A percentile compares a stretch with the other conserved stretches of the same genome.
Conservation (phyloP, 164 flowering plant species). For the Houttuynia cordata region DNA sequence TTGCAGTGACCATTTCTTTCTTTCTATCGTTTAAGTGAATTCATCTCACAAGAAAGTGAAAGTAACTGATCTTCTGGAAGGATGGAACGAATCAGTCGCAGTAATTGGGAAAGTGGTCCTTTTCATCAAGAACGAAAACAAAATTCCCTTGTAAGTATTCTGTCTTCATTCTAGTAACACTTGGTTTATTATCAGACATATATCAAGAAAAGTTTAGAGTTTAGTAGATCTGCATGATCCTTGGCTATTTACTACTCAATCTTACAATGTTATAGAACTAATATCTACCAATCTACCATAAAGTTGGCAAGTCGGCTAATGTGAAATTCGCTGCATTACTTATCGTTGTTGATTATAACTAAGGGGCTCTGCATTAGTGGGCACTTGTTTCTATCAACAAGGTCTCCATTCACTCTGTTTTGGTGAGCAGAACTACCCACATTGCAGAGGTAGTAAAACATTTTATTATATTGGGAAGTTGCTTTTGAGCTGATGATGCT, state of each 20-base stretch:
- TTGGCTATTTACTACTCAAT: neutral
- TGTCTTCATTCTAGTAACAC: neutral
- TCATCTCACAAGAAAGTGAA: conserved; percentile 38
- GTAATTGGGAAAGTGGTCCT: conserved; percentile 57
- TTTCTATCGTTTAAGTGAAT: conserved; percentile 29
- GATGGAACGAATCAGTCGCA: conserved; percentile 54
- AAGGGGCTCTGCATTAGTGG: neutral
- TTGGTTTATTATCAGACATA: neutral
- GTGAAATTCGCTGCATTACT: neutral
- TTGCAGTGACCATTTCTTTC: neutral
- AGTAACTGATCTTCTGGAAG: conserved; percentile 44
- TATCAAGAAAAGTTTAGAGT: neutral
- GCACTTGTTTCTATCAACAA: neutral
- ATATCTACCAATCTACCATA: no score
- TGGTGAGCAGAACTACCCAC: neutral
- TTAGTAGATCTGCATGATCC: no score
- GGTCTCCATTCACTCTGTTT: neutral
- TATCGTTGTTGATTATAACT: neutral
- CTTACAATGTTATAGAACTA: no score
- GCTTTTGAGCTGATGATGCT: neutral
- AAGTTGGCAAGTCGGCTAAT: neutral
- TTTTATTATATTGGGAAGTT: neutral
- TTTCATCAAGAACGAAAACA: conserved; percentile 48
- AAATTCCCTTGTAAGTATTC: conserved; percentile 60
- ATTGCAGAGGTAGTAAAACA: neutral